phyloP scores from a whole-genome alignment of 1,139 yeast species.

The Yamadazyma siamensis region DNA sequence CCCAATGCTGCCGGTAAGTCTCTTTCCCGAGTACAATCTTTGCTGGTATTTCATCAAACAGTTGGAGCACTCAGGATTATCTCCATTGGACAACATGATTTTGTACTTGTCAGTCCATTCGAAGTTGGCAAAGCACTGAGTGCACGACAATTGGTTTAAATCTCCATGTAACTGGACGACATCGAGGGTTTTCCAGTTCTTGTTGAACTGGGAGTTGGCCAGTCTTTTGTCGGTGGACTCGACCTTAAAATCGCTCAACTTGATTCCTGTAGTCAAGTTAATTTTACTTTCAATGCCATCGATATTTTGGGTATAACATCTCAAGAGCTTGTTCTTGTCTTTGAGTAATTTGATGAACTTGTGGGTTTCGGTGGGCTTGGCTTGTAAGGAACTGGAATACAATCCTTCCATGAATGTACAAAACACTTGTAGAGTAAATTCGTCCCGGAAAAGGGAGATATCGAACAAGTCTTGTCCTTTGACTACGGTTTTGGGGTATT shows the following conservation, averaged over 20 bases:
- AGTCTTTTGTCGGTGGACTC: conserved; percentile 10
- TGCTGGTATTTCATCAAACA: conserved; percentile 54
- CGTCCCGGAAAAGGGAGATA: conserved; percentile 70
- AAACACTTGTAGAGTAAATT: conserved; percentile 60
- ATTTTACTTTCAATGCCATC: conserved; percentile 42
- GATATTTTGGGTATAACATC: conserved; percentile 85
- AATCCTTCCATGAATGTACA: conserved; percentile 79
- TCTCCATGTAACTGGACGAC: conserved; percentile 93
- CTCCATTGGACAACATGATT: conserved; percentile 45
- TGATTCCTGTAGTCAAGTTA: conserved; percentile 44
- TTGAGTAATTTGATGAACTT: conserved; percentile 65
- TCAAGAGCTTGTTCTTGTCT: conserved; percentile 61
- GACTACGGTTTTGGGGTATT: conserved; percentile 58
- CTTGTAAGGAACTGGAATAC: conserved; percentile 57
- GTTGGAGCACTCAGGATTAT: conserved; percentile 60
- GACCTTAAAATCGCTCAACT: conserved; percentile 26
- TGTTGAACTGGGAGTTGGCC: conserved; percentile 21
- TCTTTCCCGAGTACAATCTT: conserved; percentile 57
- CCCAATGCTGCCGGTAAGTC: conserved; percentile 59
- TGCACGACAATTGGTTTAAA: conserved; percentile 69
- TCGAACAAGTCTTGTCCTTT: conserved; percentile 92
- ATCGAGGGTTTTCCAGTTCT: conserved; percentile 60
- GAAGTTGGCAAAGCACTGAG: conserved; percentile 56
- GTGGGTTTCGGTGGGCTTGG: conserved; percentile 84
- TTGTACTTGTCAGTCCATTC: conserved; percentile 61